Evolutionary conservation across 148 eudicot genomes (phyloP), one percentile per base, ranked within the genome.

Genomic region (Diospyros kaki): DNA sequence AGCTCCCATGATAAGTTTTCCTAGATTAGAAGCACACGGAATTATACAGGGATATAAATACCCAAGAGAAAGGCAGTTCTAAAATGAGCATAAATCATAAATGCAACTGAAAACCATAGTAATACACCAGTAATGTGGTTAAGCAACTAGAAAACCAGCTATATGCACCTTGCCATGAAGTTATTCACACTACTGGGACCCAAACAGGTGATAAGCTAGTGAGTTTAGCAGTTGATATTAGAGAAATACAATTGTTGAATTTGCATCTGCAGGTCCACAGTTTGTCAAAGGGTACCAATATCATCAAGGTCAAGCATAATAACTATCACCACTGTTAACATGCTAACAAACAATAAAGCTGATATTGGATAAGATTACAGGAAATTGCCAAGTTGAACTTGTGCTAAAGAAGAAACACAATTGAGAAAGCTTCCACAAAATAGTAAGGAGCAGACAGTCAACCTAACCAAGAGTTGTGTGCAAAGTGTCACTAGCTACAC

Each of bases 251-350:
- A 28, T 28, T 28, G 28, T 28, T 28, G 0, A 28, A 28, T 28
- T 28, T 28, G n/a, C 50, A 64, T 64, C 17, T 46, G 42, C 42
- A 44, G 5, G 11, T 42, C 68, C 12, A 18, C 51, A 65, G 28
- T 6, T 9, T 44, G 68, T 44, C n/a, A 43, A 5, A 65, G 68
- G 44, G 7, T 6, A 18, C 44, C 51, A 43, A 2, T 65, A 44
- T 44, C 52, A 42, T 44, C 68, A 14, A 44, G 46, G 68, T 43
- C 68, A 65, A 65, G 68, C 52, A 50, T 46, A 68, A 9, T 41
- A 68, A 18, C 17, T 17, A 68, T 18, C 53, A 66, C 40, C 53
- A 17, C 45, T 12, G 40, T 45, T 4, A 4, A 4, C 45, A 39
- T 44, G 41, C 4, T 9, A 44, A 13, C 42, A 40, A 63, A 17